A percentile compares a stretch with the other conserved stretches of the same genome.
These are phyloP conservation scores for Phytophthora ohioensis DNA, from an alignment of 352 stramenopile genomes.

Conservation along the genomic window DNA sequence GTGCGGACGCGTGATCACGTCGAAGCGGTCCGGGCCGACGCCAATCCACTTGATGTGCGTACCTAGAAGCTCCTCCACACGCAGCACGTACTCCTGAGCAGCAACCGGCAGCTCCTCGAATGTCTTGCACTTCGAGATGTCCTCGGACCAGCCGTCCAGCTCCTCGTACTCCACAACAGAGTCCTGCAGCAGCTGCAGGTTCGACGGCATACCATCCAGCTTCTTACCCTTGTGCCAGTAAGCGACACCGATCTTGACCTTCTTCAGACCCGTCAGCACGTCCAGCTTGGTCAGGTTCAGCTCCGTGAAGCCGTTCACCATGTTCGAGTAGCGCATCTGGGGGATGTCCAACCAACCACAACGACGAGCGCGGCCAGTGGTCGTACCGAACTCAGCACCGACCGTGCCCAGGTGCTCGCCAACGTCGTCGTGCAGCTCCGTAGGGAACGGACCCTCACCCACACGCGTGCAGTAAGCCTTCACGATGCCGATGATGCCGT, in stretches of 20 bases:
- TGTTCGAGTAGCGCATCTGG: constrained; percentile 94
- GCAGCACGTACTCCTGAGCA: constrained; percentile 97
- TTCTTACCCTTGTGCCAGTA: constrained; percentile 97
- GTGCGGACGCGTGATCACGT: constrained; percentile 92
- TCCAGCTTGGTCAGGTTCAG: constrained; percentile 99
- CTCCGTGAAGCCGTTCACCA: constrained; percentile 96
- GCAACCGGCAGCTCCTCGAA: constrained; percentile 97
- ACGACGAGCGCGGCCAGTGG: constrained; percentile 96
- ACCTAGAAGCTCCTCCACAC: constrained; percentile 97
- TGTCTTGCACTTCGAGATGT: constrained; percentile 96
- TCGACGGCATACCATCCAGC: constrained; percentile 95
- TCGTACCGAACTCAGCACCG: constrained; percentile 98
- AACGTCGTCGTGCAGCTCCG: constrained; percentile 94
- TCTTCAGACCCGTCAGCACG: constrained; percentile 97
- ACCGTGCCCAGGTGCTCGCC: constrained; percentile 93
- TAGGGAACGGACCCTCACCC: constrained; percentile 99
- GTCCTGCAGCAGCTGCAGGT: constrained; percentile 92
- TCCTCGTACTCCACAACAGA: constrained; percentile 97
- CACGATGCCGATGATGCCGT: constrained; percentile 98
- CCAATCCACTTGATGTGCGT: constrained; percentile 99
- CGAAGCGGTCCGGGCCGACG: constrained; percentile 95
- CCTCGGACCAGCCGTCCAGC: constrained; percentile 94
- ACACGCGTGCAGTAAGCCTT: constrained; percentile 99
- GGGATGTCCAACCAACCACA: constrained; percentile 99
- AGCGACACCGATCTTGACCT: constrained; percentile 95